Conservation (phyloP, 2,329 filamentous ascomycete genomes). For the Penicillium paneum region DNA sequence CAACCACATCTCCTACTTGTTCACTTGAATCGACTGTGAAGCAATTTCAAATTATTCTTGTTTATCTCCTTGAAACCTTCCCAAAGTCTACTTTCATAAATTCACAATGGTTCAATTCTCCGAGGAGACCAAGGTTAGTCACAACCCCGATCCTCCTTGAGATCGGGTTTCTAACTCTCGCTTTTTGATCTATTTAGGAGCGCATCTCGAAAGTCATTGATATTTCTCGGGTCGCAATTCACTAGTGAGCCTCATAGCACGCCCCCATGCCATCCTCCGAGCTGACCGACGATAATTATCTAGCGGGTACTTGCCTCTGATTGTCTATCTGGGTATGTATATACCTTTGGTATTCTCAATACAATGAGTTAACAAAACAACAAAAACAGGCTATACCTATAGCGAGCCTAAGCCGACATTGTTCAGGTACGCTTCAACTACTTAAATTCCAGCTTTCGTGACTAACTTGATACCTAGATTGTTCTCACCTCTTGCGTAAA, state of each 20-base stretch:
- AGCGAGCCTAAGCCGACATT: conserved; percentile 85
- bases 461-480: conserved; percentile 28
- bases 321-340: conserved; percentile 84
- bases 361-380: not conserved
- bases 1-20: conserved; percentile 13
- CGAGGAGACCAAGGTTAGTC: conserved; percentile 87
- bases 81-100: not conserved
- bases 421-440: conserved; percentile 56
- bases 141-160: not conserved
- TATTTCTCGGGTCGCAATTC: conserved; percentile 85
- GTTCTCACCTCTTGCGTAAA: conserved; percentile 45
- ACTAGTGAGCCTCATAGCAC: conserved; percentile 68
- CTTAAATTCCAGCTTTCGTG: conserved; percentile 13
- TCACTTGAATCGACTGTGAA: not conserved
- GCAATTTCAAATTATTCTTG: not conserved
- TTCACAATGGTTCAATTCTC: conserved; percentile 64
- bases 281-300: conserved; percentile 19
- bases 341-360: conserved; percentile 3
- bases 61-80: not conserved
- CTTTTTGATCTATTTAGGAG: conserved; percentile 59
- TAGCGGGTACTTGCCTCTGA: conserved; percentile 92
- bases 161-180: conserved; percentile 5
- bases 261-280: not conserved
- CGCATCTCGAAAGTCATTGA: conserved; percentile 97
- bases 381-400: conserved; percentile 73